A percentile compares a stretch with the other conserved stretches of the same genome.
Evolutionary conservation across 2,329 filamentous ascomycete genomes (phyloP).

Genomic region (Calycina marina): DNA sequence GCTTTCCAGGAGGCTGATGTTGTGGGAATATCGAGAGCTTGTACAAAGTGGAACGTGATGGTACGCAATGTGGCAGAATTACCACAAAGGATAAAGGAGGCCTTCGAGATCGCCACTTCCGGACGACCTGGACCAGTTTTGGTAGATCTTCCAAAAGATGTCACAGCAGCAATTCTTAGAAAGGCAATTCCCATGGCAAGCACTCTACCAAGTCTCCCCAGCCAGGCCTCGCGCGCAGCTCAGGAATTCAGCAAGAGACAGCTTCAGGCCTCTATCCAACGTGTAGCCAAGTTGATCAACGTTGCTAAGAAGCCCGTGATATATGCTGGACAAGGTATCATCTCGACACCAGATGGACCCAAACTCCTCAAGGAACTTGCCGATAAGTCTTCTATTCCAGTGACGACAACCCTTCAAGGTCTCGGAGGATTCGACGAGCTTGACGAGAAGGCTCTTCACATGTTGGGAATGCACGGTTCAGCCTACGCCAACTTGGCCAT

Average conservation of each 20-base stretch:
- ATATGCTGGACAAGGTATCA: constrained; percentile 83
- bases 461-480: constrained; percentile 97
- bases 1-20: constrained; percentile 96
- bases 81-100: constrained; percentile 88
- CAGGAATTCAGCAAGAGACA: constrained; percentile 59
- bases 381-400: constrained; percentile 81
- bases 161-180: constrained; percentile 72
- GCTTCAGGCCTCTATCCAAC: constrained; percentile 56
- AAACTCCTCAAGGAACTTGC: constrained; percentile 71
- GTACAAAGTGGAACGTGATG: constrained; percentile 99
- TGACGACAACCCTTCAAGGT: constrained; percentile 90
- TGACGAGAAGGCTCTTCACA: constrained; percentile 87
- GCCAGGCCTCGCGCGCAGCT: constrained; percentile 71
- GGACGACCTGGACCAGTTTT: constrained; percentile 88
- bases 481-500: constrained; percentile 98
- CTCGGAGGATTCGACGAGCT: constrained; percentile 87
- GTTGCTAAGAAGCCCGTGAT: constrained; percentile 86
- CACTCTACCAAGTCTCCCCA: constrained; percentile 58
- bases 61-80: constrained; percentile 90
- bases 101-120: constrained; percentile 93
- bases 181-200: constrained; percentile 59
- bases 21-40: constrained; percentile 82
- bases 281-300: constrained; percentile 73
- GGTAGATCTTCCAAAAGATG: constrained; percentile 91
- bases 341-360: constrained; percentile 66